Conservation (phyloP, 2,329 filamentous ascomycete genomes). For the Fusarium keratoplasticum region DNA sequence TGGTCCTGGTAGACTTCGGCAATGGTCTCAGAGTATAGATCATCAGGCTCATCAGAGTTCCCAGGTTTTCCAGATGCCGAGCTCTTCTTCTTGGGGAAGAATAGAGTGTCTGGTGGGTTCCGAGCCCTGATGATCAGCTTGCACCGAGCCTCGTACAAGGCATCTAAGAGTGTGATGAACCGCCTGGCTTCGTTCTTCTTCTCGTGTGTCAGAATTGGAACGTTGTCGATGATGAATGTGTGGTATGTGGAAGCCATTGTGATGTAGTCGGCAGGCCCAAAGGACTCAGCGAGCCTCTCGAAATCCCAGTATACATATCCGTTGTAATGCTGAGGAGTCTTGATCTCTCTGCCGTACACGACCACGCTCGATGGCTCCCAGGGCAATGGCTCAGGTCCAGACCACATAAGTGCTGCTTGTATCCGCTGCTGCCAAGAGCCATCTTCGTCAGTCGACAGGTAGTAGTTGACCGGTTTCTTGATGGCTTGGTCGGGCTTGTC, state of each 20-base stretch:
- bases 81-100: constrained; percentile 74
- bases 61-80: background rate
- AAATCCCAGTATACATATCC: constrained; percentile 76
- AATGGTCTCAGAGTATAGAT: constrained; percentile 59
- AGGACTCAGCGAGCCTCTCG: constrained; percentile 71
- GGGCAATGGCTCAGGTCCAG: constrained; percentile 31
- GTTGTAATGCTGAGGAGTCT: constrained; percentile 67
- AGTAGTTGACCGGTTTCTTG: constrained; percentile 48
- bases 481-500: constrained; percentile 25
- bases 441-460: constrained; percentile 43
- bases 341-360: constrained; percentile 73
- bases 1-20: constrained; percentile 82
- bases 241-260: constrained; percentile 84
- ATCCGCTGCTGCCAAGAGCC: constrained; percentile 45
- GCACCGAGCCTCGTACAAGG: constrained; percentile 84
- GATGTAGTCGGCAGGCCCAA: constrained; percentile 86
- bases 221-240: constrained; percentile 77
- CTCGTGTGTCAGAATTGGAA: constrained; percentile 74
- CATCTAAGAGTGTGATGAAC: constrained; percentile 84
- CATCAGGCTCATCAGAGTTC: constrained; percentile 41
- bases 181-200: constrained; percentile 85
- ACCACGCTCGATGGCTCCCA: constrained; percentile 60
- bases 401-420: constrained; percentile 40
- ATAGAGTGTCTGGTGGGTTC: constrained; percentile 77
- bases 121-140: constrained; percentile 77